Percentiles rank a stretch among this genome's conserved stretches.
Conservation (phyloP, 495 filamentous ascomycete genomes). For the Podospora anserina region DNA sequence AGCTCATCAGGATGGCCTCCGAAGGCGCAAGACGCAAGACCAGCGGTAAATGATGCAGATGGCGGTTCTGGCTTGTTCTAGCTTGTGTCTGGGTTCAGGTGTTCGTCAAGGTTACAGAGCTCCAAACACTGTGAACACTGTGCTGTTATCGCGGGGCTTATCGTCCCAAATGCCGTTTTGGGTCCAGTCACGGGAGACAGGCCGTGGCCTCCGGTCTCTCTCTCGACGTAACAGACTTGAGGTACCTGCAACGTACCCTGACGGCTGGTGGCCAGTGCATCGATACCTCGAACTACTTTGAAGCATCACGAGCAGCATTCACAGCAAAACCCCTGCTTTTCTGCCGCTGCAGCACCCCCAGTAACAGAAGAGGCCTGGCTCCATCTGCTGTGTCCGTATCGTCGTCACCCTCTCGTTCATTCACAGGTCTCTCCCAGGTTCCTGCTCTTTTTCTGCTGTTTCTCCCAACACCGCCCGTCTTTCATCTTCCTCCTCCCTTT, state of each 20-base stretch:
- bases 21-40: slow-evolving; percentile 21
- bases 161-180: neutral
- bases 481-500: slow-evolving; percentile 10
- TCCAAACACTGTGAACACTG: neutral
- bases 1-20: slow-evolving; percentile 16
- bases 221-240: neutral
- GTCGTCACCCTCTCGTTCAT: slow-evolving; percentile 17
- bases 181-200: neutral
- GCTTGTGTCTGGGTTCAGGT: neutral
- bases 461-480: slow-evolving; percentile 8
- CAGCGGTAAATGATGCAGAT: slow-evolving; percentile 18
- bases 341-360: slow-evolving; percentile 18
- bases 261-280: slow-evolving; percentile 12
- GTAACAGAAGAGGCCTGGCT: slow-evolving; percentile 9
- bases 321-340: slow-evolving; percentile 24
- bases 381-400: neutral
- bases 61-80: neutral
- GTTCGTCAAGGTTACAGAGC: neutral
- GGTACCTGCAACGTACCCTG: neutral
- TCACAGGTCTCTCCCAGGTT: slow-evolving; percentile 20
- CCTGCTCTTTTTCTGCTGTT: slow-evolving; percentile 23
- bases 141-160: slow-evolving; percentile 1
- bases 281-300: neutral
- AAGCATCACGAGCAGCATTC: slow-evolving; percentile 25
- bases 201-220: too few species aligned